Percentiles rank a stretch among this genome's conserved stretches.
Evolutionary conservation across 352 stramenopile genomes (phyloP).

Genomic region (Phytophthora nicotianae): DNA sequence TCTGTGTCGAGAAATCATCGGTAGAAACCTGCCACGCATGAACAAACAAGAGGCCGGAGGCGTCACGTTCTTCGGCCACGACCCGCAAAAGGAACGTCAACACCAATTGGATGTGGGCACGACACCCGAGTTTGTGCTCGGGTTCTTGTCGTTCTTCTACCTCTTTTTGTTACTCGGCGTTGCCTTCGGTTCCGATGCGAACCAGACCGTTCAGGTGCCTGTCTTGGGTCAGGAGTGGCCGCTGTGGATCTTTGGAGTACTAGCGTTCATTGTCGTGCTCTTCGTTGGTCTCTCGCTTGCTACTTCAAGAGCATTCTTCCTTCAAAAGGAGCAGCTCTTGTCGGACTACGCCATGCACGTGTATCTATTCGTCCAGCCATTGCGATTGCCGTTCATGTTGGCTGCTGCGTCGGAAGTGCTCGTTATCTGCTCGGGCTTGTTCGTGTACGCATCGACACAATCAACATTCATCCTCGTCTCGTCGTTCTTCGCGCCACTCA

Average conservation of each 20-base stretch:
- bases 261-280: conserved; percentile 83
- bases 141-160: conserved; percentile 87
- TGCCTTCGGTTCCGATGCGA: conserved; percentile 64
- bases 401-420: conserved; percentile 78
- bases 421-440: conserved; percentile 81
- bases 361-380: conserved; percentile 68
- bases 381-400: conserved; percentile 81
- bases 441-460: conserved; percentile 78
- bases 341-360: conserved; percentile 78
- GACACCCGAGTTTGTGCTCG: conserved; percentile 83
- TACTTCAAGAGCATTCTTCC: conserved; percentile 81
- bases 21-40: conserved; percentile 80
- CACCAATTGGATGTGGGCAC: conserved; percentile 76
- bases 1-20: conserved; percentile 83
- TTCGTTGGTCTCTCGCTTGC: conserved; percentile 76
- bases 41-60: conserved; percentile 81
- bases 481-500: conserved; percentile 74
- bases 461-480: conserved; percentile 83
- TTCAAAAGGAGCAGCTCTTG: conserved; percentile 79
- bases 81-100: conserved; percentile 58
- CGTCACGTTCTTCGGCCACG: conserved; percentile 86
- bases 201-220: conserved; percentile 53
- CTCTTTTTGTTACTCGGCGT: conserved; percentile 82
- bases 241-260: conserved; percentile 86
- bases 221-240: conserved; percentile 75